Conservation (phyloP, 2,329 filamentous ascomycete species). For the Claviceps sorghi region DNA sequence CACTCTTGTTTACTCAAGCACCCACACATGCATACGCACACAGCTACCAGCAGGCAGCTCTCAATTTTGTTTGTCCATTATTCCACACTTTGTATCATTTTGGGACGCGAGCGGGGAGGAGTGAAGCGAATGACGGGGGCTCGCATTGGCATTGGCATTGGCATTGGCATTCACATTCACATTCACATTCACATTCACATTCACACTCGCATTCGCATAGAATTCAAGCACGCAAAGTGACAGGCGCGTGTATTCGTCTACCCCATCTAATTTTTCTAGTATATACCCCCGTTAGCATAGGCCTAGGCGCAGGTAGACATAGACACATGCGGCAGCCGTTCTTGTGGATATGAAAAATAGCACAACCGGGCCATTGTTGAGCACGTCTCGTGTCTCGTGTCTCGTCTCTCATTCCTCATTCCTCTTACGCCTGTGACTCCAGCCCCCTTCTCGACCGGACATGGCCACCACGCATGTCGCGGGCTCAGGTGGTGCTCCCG, state of each 20-base stretch:
- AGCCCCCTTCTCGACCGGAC: too few relatives aligned
- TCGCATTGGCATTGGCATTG: background rate
- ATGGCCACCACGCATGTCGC: too few relatives aligned
- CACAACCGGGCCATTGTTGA: background rate
- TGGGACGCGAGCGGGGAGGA: background rate
- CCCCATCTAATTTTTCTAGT: slow-evolving; percentile 17
- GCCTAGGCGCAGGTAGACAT: background rate
- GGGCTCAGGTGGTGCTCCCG: too few relatives aligned
- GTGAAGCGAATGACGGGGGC: background rate
- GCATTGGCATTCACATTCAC: background rate
- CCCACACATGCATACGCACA: background rate
- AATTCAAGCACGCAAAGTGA: background rate
- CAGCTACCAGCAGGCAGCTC: background rate
- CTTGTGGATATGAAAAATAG: background rate
- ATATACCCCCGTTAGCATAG: slow-evolving; percentile 1
- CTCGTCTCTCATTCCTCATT: too few relatives aligned
- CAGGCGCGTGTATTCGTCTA: slow-evolving; percentile 3
- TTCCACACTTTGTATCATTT: background rate
- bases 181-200: background rate
- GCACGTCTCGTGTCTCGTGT: background rate
- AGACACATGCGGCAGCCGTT: background rate
- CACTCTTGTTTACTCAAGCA: background rate
- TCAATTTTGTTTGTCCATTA: background rate
- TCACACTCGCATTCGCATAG: background rate
- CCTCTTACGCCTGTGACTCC: too few relatives aligned